phyloP scores from a whole-genome alignment of 148 eudicot species.

The Spergularia bocconei region DNA sequence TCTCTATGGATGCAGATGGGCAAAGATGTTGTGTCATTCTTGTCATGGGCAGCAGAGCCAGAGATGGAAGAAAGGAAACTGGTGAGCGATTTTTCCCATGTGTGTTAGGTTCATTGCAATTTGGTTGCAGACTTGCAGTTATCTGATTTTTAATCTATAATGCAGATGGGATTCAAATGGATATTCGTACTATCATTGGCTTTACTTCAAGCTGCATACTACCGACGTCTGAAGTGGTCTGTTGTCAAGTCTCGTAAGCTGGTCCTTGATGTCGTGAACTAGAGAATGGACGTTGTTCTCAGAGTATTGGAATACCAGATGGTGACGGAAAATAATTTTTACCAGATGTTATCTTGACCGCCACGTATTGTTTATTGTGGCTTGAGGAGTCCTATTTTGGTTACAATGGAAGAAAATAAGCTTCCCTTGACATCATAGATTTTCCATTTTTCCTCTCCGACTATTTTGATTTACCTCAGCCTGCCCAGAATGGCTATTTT shows the following conservation, averaged over 20 bases:
- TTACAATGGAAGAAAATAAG: conserved; percentile 29
- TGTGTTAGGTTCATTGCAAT: not conserved
- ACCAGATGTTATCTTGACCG: conserved; percentile 25
- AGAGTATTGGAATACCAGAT: conserved; percentile 10
- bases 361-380: conserved; percentile 27
- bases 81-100: conserved; percentile 32
- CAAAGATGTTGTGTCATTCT: conserved; percentile 79
- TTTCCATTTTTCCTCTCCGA: conserved; percentile 18
- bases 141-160: conserved; percentile 1
- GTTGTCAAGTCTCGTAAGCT: conserved; percentile 87
- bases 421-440: conserved; percentile 27
- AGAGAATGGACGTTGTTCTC: conserved; percentile 19
- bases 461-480: conserved; percentile 24
- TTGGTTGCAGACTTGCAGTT: not conserved
- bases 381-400: conserved; percentile 17
- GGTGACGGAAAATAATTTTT: conserved; percentile 28
- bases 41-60: conserved; percentile 89
- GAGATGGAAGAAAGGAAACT: conserved; percentile 96
- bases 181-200: conserved; percentile 91
- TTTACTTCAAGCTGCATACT: conserved; percentile 92
- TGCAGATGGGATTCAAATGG: conserved; percentile 99
- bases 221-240: conserved; percentile 97
- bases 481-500: conserved; percentile 27
- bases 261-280: conserved; percentile 88
- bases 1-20: conserved; percentile 71